phyloP scores from a whole-genome alignment of 306 rosid genomes.

The Dicorynia guianensis region DNA sequence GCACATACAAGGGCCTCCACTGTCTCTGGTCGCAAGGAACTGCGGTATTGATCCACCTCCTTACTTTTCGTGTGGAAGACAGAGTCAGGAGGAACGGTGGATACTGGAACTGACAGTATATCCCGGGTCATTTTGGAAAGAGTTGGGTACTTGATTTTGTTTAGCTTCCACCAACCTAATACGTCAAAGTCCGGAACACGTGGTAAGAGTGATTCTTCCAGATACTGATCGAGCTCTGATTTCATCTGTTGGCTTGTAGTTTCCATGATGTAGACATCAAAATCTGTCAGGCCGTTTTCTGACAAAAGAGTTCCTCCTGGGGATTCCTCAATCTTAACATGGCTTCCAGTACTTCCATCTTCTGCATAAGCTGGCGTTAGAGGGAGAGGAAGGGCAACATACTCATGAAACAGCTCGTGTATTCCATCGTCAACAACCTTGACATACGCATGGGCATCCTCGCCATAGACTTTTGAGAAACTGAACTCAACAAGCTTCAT shows the following conservation, averaged over 20 bases:
- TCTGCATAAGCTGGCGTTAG: constrained; percentile 83
- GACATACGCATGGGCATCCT: constrained; percentile 70
- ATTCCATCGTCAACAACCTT: constrained; percentile 87
- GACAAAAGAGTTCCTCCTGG: constrained; percentile 67
- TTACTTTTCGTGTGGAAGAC: constrained; percentile 62
- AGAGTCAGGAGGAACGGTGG: constrained; percentile 63
- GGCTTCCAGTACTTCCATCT: constrained; percentile 61
- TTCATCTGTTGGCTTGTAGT: constrained; percentile 85
- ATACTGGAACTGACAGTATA: constrained; percentile 75
- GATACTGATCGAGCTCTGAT: constrained; percentile 88
- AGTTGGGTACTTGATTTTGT: constrained; percentile 88
- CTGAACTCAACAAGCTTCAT: constrained; percentile 97
- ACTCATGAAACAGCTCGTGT: constrained; percentile 89
- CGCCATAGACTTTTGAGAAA: constrained; percentile 81
- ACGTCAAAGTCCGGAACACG: constrained; percentile 87
- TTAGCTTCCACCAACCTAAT: constrained; percentile 92
- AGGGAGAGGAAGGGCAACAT: constrained; percentile 80
- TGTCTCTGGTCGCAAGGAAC: constrained; percentile 84
- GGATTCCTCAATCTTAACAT: constrained; percentile 49
- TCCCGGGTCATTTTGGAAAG: constrained; percentile 97
- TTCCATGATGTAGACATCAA: constrained; percentile 95
- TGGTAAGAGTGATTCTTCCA: constrained; percentile 87
- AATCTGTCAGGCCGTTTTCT: constrained; percentile 85
- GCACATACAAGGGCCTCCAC: constrained; percentile 92
- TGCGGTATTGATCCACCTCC: constrained; percentile 80